Base-by-base conservation (phyloP, 2,329 filamentous ascomycete genomes). In the Talaromyces sp. region DNA sequence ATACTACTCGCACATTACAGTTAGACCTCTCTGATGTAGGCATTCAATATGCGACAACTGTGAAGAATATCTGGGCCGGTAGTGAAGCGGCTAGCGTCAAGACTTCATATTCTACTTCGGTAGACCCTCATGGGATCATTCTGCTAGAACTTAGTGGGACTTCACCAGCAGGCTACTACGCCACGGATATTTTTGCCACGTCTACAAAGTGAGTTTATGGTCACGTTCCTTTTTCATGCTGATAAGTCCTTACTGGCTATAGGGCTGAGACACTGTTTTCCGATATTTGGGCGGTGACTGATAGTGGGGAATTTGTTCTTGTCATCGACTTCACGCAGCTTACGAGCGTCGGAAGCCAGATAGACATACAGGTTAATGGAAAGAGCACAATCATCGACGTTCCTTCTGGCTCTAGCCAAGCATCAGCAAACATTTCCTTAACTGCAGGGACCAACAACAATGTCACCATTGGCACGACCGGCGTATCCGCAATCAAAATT, bases 1-100 rank as follows among this genome's bases (percentile, higher is more conserved):
- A 79, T 41, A 72, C 75, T 54, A 71, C 74, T 0, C 74, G 80
- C 59, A 70, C 72, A 0, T 71, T 82, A 12, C 69, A 74, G 0
- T 63, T 83, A 4, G 72, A 80, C 61, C 64, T 83, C 4, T 67
- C 75, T 0, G 72, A 75, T 58, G 63, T 72, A 14, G 79, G 80
- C 0, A 65, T 82, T 14, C 68, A 71, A 5, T 70, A 67, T 46
- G 80, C 80, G 0, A 65, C 66, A 0, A 62, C 32, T 0, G 55
- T 73, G 26, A 70, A 65, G 55, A 64, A 75, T 63, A 66, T 74
- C 6, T 75, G 71, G 70, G 65, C 53, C 5, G 63, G 62, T 0
- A 63, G 64, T 4, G 65, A 55, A 0, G 57, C 54, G 2, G 29
- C 58, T 2, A 53, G 61, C 41, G 70, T 72, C 8, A 62, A 64